These are phyloP conservation scores for Neopestalotiopsis clavispora DNA, from an alignment of 2,329 filamentous ascomycete species.

Conservation along the genomic window DNA sequence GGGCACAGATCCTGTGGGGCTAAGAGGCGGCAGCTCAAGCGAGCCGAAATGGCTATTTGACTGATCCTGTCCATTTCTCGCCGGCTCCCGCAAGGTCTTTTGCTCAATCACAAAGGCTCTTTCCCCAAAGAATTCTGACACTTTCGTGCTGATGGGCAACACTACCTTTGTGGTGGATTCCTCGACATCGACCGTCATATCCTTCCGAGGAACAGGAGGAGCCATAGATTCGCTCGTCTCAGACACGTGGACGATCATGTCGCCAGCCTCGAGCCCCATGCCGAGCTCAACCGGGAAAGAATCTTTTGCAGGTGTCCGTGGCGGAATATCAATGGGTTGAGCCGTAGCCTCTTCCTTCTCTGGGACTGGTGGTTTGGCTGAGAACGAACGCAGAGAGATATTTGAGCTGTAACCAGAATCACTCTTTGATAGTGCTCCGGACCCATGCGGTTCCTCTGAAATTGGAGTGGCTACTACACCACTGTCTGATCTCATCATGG, in stretches of 20 bases:
- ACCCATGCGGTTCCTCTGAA: constrained; percentile 40
- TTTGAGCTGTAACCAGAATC: constrained; percentile 69
- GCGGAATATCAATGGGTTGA: constrained; percentile 16
- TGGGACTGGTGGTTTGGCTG: constrained; percentile 34
- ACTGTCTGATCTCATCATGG: constrained; percentile 50
- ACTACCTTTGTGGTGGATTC: background rate
- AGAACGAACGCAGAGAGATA: constrained; percentile 59
- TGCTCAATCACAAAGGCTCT: constrained; percentile 10
- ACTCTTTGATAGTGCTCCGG: constrained; percentile 56
- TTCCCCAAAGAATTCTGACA: background rate
- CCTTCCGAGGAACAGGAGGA: constrained; percentile 43
- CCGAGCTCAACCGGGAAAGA: constrained; percentile 2
- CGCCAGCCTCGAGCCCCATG: constrained; percentile 7
- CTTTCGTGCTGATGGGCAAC: background rate
- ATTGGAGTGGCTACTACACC: constrained; percentile 53
- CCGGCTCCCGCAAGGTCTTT: constrained; percentile 22
- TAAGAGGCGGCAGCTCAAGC: constrained; percentile 28
- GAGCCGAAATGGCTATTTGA: background rate
- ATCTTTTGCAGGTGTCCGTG: constrained; percentile 7
- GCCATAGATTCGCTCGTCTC: constrained; percentile 25
- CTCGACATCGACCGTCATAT: constrained; percentile 19
- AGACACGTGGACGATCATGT: constrained; percentile 3
- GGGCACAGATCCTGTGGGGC: constrained; percentile 34
- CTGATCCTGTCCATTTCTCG: constrained; percentile 20
- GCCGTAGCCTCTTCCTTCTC: constrained; percentile 30